These are phyloP conservation scores for Cytospora chrysosperma DNA, from an alignment of 2,329 filamentous ascomycete species.

Conservation along the genomic window DNA sequence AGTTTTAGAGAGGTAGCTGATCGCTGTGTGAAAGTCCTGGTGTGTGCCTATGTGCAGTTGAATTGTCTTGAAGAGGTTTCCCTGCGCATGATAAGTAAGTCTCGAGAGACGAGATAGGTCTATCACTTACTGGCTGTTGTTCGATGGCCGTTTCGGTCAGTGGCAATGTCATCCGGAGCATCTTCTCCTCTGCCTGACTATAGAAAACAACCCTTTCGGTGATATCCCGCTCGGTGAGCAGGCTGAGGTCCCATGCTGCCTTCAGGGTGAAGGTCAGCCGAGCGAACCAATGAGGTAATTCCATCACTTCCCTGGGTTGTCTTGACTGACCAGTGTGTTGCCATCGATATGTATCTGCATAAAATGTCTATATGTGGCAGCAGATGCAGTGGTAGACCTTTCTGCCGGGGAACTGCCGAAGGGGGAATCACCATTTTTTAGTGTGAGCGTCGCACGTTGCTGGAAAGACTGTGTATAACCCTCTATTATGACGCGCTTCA, in stretches of 20 bases:
- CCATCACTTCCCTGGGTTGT: background rate
- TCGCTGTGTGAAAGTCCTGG: slow-evolving; percentile 13
- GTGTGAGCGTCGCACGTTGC: slow-evolving; percentile 5
- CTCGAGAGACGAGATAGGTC: no score
- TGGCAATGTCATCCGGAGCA: slow-evolving; percentile 14
- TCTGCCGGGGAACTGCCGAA: background rate
- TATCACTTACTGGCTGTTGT: background rate
- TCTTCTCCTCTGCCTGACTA: background rate
- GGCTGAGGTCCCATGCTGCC: slow-evolving; percentile 18
- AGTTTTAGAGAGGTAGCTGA: slow-evolving; percentile 11
- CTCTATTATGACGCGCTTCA: slow-evolving; percentile 7
- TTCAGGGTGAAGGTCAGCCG: background rate
- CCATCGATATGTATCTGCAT: slow-evolving; percentile 22
- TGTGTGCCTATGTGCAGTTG: background rate
- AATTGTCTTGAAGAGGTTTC: background rate
- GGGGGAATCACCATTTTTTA: background rate
- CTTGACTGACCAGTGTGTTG: slow-evolving; percentile 6
- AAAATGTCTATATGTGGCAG: background rate
- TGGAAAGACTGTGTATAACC: background rate
- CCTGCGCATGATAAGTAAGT: background rate
- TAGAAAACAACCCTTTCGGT: background rate
- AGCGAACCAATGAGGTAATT: background rate
- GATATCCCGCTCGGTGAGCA: background rate
- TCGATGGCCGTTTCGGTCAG: background rate
- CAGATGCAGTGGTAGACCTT: background rate